phyloP scores from a whole-genome alignment of 1,284 basidiomycete species.

The Sutorius eximius region DNA sequence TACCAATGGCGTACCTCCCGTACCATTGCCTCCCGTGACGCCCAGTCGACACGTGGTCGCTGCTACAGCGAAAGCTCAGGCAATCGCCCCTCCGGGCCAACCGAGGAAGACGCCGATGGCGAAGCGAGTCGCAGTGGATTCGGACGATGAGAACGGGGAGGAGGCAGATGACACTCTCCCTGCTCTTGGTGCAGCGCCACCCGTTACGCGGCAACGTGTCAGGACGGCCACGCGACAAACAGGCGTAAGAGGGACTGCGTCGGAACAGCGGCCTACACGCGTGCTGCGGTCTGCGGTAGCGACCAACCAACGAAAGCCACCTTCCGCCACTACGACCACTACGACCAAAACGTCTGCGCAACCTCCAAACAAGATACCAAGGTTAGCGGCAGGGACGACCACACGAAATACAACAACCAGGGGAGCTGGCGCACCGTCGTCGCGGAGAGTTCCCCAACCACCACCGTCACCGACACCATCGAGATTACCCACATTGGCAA shows the following conservation, averaged over 20 bases:
- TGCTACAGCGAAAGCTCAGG: conserved; percentile 64
- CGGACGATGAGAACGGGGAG: conserved; percentile 54
- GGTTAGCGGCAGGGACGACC: conserved; percentile 58
- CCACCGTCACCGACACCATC: conserved; percentile 68
- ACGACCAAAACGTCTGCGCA: conserved; percentile 37
- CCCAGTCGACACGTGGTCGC: conserved; percentile 71
- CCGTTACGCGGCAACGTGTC: conserved; percentile 40
- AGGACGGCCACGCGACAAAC: conserved; percentile 45
- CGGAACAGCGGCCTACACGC: conserved; percentile 69
- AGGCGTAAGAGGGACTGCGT: conserved; percentile 51
- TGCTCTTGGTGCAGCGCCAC: conserved; percentile 52
- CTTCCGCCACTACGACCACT: conserved; percentile 43
- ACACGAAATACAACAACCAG: conserved; percentile 39
- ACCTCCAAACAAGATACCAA: conserved; percentile 74
- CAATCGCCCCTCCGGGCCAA: conserved; percentile 75
- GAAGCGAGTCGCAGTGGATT: conserved; percentile 60
- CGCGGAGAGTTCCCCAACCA: conserved; percentile 39
- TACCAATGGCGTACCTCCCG: conserved; percentile 31
- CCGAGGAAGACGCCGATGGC: conserved; percentile 81
- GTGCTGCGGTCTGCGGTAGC: conserved; percentile 70
- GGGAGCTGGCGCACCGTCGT: conserved; percentile 42
- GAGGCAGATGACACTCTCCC: conserved; percentile 65
- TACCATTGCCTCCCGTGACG: conserved; percentile 67
- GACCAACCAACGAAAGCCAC: conserved; percentile 31
- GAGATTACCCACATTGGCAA: conserved; percentile 68